Percentiles rank a stretch among this genome's conserved stretches.
Evolutionary conservation across 2,329 filamentous ascomycete genomes (phyloP).

Genomic region (Penicillium frequentans): DNA sequence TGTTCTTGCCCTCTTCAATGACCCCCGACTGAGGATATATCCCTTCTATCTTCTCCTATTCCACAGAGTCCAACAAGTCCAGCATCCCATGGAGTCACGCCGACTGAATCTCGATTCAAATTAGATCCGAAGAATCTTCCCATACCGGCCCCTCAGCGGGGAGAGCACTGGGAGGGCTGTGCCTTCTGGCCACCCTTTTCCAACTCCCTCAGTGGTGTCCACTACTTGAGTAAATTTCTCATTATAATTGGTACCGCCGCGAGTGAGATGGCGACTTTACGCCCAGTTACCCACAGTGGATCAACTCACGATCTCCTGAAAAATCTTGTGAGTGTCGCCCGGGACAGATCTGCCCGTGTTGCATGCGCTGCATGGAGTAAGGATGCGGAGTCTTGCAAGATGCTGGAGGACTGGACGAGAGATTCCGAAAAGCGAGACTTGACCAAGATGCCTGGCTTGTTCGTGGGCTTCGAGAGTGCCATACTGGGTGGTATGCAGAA

Average conservation of each 20-base stretch:
- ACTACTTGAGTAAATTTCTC: slow-evolving; percentile 82
- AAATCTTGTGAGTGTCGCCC: slow-evolving; percentile 70
- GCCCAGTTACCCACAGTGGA: slow-evolving; percentile 60
- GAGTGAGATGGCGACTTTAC: slow-evolving; percentile 77
- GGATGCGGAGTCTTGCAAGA: slow-evolving; percentile 89
- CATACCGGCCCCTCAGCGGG: slow-evolving; percentile 71
- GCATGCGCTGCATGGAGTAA: slow-evolving; percentile 89
- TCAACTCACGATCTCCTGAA: slow-evolving; percentile 70
- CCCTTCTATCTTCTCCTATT: slow-evolving; percentile 78
- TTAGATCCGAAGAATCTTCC: slow-evolving; percentile 77
- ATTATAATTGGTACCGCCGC: slow-evolving; percentile 81
- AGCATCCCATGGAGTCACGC: slow-evolving; percentile 51
- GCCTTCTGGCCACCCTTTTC: slow-evolving; percentile 95
- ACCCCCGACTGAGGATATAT: slow-evolving; percentile 87
- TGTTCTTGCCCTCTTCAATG: slow-evolving; percentile 78
- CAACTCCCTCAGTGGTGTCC: slow-evolving; percentile 87
- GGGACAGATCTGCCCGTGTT: slow-evolving; percentile 82
- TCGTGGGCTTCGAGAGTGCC: slow-evolving; percentile 80
- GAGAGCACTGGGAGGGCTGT: slow-evolving; percentile 87
- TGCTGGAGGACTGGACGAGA: slow-evolving; percentile 90
- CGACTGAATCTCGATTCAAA: slow-evolving; percentile 71
- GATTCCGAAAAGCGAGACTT: slow-evolving; percentile 79
- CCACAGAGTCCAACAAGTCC: slow-evolving; percentile 67
- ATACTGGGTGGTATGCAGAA: slow-evolving; percentile 88
- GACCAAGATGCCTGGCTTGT: slow-evolving; percentile 85